Base-by-base conservation (phyloP, 805 yeast species). In the Yarrowia sp. region DNA sequence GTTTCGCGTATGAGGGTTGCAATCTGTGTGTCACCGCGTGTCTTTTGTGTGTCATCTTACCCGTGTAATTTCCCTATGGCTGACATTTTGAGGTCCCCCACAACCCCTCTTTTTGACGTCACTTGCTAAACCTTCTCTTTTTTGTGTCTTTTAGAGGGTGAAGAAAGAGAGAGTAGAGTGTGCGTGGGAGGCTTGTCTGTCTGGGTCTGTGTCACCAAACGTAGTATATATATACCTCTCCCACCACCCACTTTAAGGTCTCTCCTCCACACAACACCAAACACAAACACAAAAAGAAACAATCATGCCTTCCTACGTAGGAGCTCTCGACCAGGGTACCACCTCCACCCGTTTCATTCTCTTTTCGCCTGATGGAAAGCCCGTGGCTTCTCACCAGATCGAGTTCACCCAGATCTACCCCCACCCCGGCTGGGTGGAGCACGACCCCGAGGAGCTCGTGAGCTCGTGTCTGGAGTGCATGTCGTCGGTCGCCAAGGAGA, bases 301-400 rank as follows among this genome's bases (percentile, higher is more conserved):
- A 55, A 49, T 12, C 15, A 61, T 61, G 67, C 16, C 67, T 36
- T 49, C 69, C n/a, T 73, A 76, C 75, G 50, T 91, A 63, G 92
- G 91, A 15, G 86, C 96, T 69, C 87, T 92, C 52, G 97, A 92
- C 78, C 91, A 79, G 59, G 98, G 98, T 48, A 92, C 98, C 36
- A 92, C 97, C 1, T 90, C 97, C 22, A 90, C 97, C 26, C 84
- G 98, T 74, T 93, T 90, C 50, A 93, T 93, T 70, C 82, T 92
- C 61, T 94, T 93, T 80, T 82, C 86, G 74, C 84, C 84, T 71
- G 81, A 82, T 50, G 97, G 97, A 52, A 82, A 83, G 71, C 97
- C 93, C 72, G 82, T 92, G 35, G 92, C 97, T 67, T 90, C 89
- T 72, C 94, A 91, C 77, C 98, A 93, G 80, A 90, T 92, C 70